These are phyloP conservation scores for Biscutella laevigata DNA, from an alignment of 441 rosid genomes.

Conservation along the genomic window DNA sequence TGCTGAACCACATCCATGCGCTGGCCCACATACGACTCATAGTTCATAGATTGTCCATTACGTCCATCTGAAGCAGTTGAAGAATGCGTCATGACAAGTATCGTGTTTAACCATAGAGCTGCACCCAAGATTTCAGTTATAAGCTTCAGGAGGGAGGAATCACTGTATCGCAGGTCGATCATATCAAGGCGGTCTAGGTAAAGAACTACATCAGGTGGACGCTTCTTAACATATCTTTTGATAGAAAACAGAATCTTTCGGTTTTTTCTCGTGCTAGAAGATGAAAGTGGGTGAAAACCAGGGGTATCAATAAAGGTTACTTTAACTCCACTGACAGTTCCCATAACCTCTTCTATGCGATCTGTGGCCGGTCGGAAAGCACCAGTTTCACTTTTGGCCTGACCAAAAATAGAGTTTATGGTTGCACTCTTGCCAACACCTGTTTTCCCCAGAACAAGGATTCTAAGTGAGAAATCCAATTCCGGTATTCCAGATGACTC, in stretches of 20 bases:
- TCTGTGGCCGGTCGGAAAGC: slow-evolving; percentile 76
- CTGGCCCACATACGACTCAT: slow-evolving; percentile 58
- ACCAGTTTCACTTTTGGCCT: slow-evolving; percentile 51
- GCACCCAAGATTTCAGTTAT: slow-evolving; percentile 66
- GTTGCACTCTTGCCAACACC: slow-evolving; percentile 99
- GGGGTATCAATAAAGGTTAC: slow-evolving; percentile 84
- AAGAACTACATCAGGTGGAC: slow-evolving; percentile 75
- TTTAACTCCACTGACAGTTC: slow-evolving; percentile 59
- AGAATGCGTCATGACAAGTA: slow-evolving; percentile 85
- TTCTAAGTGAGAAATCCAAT: slow-evolving; percentile 55
- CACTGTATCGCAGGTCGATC: slow-evolving; percentile 48
- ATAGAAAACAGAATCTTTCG: slow-evolving; percentile 62
- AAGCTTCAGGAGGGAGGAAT: slow-evolving; percentile 67
- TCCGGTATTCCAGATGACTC: slow-evolving; percentile 63
- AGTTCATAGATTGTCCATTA: slow-evolving; percentile 48
- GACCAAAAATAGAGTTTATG: slow-evolving; percentile 77
- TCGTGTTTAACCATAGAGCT: slow-evolving; percentile 81
- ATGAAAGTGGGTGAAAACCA: slow-evolving; percentile 56
- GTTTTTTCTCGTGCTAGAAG: slow-evolving; percentile 51
- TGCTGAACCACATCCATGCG: slow-evolving; percentile 64
- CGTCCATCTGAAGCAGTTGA: slow-evolving; percentile 64
- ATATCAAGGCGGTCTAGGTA: slow-evolving; percentile 76
- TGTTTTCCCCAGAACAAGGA: slow-evolving; percentile 80
- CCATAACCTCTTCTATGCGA: slow-evolving; percentile 57
- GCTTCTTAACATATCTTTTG: slow-evolving; percentile 54